Percentiles rank a stretch among this genome's conserved stretches.
Conservation (phyloP, 164 flowering plant genomes). For the Stephania yunnanensis region DNA sequence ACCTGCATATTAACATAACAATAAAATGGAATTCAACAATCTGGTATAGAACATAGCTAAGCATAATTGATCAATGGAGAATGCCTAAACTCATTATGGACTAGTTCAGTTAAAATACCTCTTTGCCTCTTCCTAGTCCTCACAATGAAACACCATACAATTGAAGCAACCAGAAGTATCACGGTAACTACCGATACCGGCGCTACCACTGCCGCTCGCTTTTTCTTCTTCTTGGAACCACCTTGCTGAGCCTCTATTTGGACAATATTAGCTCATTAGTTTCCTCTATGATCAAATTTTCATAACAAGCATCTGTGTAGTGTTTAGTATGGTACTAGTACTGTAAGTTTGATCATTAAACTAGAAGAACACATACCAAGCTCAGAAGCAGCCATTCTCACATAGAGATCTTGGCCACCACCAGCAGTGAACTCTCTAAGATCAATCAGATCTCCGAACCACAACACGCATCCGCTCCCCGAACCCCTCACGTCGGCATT, state of each 20-base stretch:
- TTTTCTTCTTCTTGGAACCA: background rate
- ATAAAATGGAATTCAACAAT: background rate
- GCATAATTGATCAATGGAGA: background rate
- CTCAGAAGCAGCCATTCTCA: slow-evolving; percentile 25
- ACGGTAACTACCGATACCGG: background rate
- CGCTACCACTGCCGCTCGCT: background rate
- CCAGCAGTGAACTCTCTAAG: background rate
- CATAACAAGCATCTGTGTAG: too few species aligned
- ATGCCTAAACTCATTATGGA: background rate
- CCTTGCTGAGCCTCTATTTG: background rate
- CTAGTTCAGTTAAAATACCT: background rate
- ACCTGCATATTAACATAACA: background rate
- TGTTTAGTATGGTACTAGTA: too few species aligned
- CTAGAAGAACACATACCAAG: slow-evolving; percentile 7
- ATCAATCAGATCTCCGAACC: slow-evolving; percentile 28
- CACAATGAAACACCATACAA: background rate
- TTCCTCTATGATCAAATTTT: background rate
- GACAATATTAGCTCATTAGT: background rate
- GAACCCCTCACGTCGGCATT: background rate
- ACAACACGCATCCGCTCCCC: slow-evolving; percentile 25
- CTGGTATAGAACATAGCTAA: background rate
- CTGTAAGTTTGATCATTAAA: too few species aligned
- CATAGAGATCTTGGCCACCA: slow-evolving; percentile 22
- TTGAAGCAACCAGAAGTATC: background rate
- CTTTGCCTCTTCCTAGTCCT: background rate